These are phyloP conservation scores for Hibiscus tridactylites DNA, from an alignment of 345 rosid genomes.

Conservation along the genomic window DNA sequence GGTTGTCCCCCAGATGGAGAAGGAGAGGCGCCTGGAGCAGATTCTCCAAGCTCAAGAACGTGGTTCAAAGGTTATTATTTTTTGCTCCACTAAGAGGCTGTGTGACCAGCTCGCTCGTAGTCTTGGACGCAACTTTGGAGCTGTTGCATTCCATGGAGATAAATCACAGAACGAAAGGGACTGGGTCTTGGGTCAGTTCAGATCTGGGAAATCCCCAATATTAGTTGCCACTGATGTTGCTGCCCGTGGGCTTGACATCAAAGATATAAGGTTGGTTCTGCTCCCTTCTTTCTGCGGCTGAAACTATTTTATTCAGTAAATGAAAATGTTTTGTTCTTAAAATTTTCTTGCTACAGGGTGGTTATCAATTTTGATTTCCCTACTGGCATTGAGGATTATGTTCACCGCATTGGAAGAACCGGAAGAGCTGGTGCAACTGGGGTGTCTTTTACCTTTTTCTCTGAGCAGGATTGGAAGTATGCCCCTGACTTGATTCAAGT, in stretches of 20 bases:
- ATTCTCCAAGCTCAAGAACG: conserved; percentile 84
- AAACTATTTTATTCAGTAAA: not conserved
- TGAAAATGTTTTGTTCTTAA: not conserved
- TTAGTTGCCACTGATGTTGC: conserved; percentile 98
- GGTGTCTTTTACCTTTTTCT: conserved; percentile 78
- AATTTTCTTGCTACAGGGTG: conserved; percentile 39
- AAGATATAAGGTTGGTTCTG: conserved; percentile 77
- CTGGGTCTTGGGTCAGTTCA: conserved; percentile 87
- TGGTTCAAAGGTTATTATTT: conserved; percentile 81
- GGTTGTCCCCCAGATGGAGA: conserved; percentile 87
- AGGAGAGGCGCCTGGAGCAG: conserved; percentile 86
- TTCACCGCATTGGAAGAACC: conserved; percentile 97
- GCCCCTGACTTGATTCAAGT: conserved; percentile 81
- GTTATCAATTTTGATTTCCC: conserved; percentile 96
- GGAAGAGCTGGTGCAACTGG: conserved; percentile 99
- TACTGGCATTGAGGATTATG: conserved; percentile 90
- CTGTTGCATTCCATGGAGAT: conserved; percentile 91
- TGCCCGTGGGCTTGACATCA: conserved; percentile 93
- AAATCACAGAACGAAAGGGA: conserved; percentile 96
- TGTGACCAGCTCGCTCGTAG: conserved; percentile 90
- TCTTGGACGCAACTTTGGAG: conserved; percentile 77
- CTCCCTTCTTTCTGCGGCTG: not conserved
- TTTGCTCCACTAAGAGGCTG: conserved; percentile 84
- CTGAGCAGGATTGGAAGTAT: conserved; percentile 84
- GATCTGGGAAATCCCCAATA: conserved; percentile 69